Evolutionary conservation across 2,329 filamentous ascomycete genomes (phyloP).

Genomic region (Colletotrichum kahawae): DNA sequence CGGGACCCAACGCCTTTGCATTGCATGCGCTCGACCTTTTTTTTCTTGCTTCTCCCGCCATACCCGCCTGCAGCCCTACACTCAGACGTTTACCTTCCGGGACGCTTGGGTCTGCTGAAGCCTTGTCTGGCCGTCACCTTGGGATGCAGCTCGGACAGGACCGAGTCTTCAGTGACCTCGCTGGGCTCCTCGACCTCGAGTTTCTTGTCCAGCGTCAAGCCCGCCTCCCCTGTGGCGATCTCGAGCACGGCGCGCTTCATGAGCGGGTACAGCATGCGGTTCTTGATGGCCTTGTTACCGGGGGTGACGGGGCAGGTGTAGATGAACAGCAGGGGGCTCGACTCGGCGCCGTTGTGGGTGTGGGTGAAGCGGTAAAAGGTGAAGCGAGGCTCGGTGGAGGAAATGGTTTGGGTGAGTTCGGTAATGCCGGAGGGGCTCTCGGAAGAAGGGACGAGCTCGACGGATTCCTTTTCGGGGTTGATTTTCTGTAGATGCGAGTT

Average conservation of each 20-base stretch:
- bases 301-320: conserved; percentile 78
- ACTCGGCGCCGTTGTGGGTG: conserved; percentile 55
- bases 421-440: conserved; percentile 58
- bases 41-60: neutral
- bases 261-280: conserved; percentile 83
- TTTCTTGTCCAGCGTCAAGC: conserved; percentile 71
- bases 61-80: neutral
- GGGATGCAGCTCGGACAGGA: conserved; percentile 72
- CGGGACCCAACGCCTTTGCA: neutral
- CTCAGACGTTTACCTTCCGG: conserved; percentile 59
- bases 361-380: conserved; percentile 76
- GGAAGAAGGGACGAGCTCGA: conserved; percentile 66
- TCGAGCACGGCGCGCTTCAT: conserved; percentile 71
- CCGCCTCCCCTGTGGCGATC: conserved; percentile 70
- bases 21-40: neutral
- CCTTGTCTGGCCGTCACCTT: conserved; percentile 68
- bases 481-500: conserved; percentile 61
- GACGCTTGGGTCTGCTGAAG: conserved; percentile 81
- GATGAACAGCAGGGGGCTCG: conserved; percentile 74
- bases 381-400: conserved; percentile 73
- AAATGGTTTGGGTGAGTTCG: conserved; percentile 66
- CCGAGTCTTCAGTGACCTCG: conserved; percentile 71
- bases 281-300: conserved; percentile 74
- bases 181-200: conserved; percentile 70
- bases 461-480: conserved; percentile 70